These are phyloP conservation scores for Vigna hirtella DNA, from an alignment of 306 rosid genomes.

Conservation along the genomic window DNA sequence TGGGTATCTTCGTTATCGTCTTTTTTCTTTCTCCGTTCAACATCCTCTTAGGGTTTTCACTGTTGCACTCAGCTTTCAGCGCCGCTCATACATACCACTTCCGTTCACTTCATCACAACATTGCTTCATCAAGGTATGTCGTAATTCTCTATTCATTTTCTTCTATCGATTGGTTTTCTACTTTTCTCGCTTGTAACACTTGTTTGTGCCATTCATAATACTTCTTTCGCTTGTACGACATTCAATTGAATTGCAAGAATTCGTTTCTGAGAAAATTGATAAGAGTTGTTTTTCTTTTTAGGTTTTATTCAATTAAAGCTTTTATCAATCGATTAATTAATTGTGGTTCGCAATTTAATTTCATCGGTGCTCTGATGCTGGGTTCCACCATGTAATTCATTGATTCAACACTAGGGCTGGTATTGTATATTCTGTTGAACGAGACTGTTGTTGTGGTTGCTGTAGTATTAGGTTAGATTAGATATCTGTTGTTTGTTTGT, in stretches of 20 bases:
- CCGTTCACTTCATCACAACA: constrained; percentile 9
- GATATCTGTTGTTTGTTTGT: not conserved
- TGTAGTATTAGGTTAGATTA: not conserved
- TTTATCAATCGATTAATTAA: not conserved
- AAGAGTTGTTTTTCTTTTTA: not conserved
- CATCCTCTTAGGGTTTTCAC: constrained; percentile 45
- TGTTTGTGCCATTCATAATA: not conserved
- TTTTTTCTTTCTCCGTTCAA: not conserved
- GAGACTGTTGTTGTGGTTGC: constrained; percentile 14
- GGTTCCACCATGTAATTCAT: not conserved
- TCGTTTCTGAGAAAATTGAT: not conserved
- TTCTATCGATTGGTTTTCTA: constrained; percentile 7
- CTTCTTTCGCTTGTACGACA: not conserved
- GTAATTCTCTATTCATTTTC: not conserved
- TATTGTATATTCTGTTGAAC: not conserved
- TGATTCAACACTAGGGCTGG: not conserved
- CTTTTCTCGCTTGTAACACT: not conserved
- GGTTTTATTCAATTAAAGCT: not conserved
- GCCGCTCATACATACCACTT: not conserved
- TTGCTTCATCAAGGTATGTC: constrained; percentile 21
- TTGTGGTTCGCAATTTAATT: constrained; percentile 8
- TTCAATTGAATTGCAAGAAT: not conserved
- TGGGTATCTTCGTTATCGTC: constrained; percentile 33
- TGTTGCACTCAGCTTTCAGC: constrained; percentile 38
- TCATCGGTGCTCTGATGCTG: constrained; percentile 5